Percentiles rank a stretch among this genome's conserved stretches.
These are phyloP conservation scores for Knoxia roxburghii DNA, from an alignment of 257 asterid genomes.

Conservation along the genomic window DNA sequence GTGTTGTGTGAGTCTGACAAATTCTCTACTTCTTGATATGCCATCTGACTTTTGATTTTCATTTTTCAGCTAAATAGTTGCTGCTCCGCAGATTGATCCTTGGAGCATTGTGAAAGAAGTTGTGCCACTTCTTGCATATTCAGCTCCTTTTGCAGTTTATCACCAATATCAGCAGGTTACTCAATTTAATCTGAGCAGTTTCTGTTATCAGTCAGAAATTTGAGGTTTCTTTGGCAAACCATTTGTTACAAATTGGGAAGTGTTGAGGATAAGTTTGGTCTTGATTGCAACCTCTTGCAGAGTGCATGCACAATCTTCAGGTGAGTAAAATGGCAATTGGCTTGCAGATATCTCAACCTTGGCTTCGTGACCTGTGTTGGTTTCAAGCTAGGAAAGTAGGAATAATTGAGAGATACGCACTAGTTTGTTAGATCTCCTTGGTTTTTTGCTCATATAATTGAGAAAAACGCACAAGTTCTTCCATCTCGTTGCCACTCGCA, in stretches of 20 bases:
- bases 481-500: background rate
- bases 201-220: background rate
- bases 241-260: background rate
- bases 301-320: conserved; percentile 89
- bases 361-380: conserved; percentile 54
- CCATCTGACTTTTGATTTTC: conserved; percentile 11
- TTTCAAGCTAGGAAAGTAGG: too few relatives aligned
- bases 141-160: conserved; percentile 93
- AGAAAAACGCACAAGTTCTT: background rate
- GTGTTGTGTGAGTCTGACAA: background rate
- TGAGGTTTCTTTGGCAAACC: background rate
- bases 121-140: conserved; percentile 72
- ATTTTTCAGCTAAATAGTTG: conserved; percentile 67
- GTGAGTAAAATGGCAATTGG: conserved; percentile 75
- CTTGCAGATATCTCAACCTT: conserved; percentile 74
- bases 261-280: background rate
- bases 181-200: conserved; percentile 1
- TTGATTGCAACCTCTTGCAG: conserved; percentile 73
- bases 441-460: too few relatives aligned
- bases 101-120: conserved; percentile 75
- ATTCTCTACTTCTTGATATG: background rate
- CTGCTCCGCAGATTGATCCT: conserved; percentile 76
- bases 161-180: conserved; percentile 90
- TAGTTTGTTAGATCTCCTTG: too few relatives aligned
- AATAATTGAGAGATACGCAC: background rate